Percentiles rank a stretch among this genome's conserved stretches.
phyloP scores from a whole-genome alignment of 2,329 filamentous ascomycete species.

The Claviceps digitariae region DNA sequence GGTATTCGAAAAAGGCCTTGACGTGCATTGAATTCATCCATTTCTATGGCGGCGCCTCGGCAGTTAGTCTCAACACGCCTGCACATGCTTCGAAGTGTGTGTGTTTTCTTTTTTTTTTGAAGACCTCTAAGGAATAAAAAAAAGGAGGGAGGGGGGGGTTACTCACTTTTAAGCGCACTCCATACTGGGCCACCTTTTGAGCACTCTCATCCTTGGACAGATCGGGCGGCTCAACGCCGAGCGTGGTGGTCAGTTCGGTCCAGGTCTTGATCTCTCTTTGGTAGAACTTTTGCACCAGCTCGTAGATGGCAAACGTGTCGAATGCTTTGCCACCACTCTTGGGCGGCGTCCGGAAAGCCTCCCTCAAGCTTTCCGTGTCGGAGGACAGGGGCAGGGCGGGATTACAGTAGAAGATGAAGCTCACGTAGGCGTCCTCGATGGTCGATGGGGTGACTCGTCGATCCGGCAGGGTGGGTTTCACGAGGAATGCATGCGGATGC shows the following conservation, averaged over 20 bases:
- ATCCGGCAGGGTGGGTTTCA: constrained; percentile 40
- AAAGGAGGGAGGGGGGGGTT: not conserved
- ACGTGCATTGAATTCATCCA: constrained; percentile 98
- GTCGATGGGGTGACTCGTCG: constrained; percentile 53
- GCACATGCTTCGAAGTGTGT: no score
- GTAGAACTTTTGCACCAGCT: constrained; percentile 67
- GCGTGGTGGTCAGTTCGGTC: constrained; percentile 71
- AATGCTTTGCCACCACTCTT: constrained; percentile 83
- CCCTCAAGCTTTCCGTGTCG: constrained; percentile 58
- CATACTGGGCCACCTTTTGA: constrained; percentile 92
- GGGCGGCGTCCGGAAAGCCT: constrained; percentile 65
- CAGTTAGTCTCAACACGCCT: not conserved
- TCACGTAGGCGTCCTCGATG: constrained; percentile 70
- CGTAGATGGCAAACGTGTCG: constrained; percentile 61
- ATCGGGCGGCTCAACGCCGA: constrained; percentile 81
- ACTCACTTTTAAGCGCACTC: constrained; percentile 72
- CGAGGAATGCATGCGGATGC: constrained; percentile 3
- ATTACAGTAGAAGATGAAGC: constrained; percentile 85
- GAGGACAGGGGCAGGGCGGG: constrained; percentile 55
- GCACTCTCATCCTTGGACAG: constrained; percentile 73
- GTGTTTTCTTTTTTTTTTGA: no score
- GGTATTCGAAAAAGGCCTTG: constrained; percentile 87
- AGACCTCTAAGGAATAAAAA: no score
- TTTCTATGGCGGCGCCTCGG: constrained; percentile 38
- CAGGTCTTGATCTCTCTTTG: constrained; percentile 81